Evolutionary conservation across 2,329 filamentous ascomycete species (phyloP).

Genomic region (Acephala macrosclerotiorum): DNA sequence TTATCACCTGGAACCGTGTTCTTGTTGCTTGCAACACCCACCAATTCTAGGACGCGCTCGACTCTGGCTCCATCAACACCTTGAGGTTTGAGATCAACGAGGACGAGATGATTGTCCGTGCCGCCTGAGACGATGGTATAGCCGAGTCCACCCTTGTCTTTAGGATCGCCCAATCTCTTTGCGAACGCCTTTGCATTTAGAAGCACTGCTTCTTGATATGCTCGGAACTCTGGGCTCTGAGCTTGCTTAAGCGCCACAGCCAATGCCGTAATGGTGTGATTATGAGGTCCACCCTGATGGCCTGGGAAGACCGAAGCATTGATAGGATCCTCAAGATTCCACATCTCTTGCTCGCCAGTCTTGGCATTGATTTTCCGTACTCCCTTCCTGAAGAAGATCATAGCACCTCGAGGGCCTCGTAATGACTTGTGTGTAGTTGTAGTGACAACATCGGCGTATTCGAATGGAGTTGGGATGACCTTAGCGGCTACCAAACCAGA

Average conservation of each 20-base stretch:
- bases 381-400: conserved; percentile 98
- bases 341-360: conserved; percentile 84
- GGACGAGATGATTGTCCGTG: conserved; percentile 96
- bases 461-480: conserved; percentile 89
- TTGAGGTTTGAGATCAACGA: conserved; percentile 90
- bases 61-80: conserved; percentile 88
- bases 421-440: conserved; percentile 98
- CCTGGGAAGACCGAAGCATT: conserved; percentile 98
- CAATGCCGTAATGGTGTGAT: conserved; percentile 97
- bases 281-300: conserved; percentile 97
- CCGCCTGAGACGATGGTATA: conserved; percentile 93
- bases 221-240: conserved; percentile 85
- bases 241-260: conserved; percentile 95
- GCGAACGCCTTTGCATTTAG: conserved; percentile 91
- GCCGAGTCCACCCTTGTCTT: conserved; percentile 78
- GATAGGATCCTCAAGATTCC: conserved; percentile 92
- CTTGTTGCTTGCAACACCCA: conserved; percentile 98
- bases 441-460: conserved; percentile 91
- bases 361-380: conserved; percentile 84
- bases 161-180: conserved; percentile 63
- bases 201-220: conserved; percentile 90
- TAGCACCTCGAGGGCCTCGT: conserved; percentile 90
- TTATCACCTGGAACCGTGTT: conserved; percentile 97
- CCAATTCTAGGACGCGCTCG: conserved; percentile 88
- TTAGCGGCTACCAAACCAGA: conserved; percentile 93